These are phyloP conservation scores for Whalleya microplaca DNA, from an alignment of 2,329 filamentous ascomycete genomes.

Conservation along the genomic window DNA sequence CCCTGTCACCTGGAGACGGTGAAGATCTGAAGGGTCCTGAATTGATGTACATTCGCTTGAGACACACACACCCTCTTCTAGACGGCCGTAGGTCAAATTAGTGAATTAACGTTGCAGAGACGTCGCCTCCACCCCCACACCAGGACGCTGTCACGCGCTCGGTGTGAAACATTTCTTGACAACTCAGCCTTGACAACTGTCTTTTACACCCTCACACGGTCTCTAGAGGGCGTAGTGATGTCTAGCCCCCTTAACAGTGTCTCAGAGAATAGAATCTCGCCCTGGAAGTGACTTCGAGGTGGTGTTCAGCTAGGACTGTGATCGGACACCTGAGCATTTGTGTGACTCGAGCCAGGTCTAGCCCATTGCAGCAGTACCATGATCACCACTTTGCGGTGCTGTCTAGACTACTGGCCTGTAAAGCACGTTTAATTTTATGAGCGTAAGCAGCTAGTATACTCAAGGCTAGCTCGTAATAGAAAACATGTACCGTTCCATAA, in stretches of 20 bases:
- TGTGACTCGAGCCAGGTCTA: slow-evolving; percentile 8
- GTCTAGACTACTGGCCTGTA: neutral
- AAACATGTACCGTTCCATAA: neutral
- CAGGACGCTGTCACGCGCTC: slow-evolving; percentile 27
- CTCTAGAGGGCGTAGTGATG: slow-evolving; percentile 12
- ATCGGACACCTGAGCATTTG: slow-evolving; percentile 17
- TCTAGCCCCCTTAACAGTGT: slow-evolving; percentile 21
- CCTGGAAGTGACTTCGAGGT: slow-evolving; percentile 5
- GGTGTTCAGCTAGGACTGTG: neutral
- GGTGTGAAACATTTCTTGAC: slow-evolving; percentile 29
- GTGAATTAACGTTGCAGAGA: slow-evolving; percentile 24
- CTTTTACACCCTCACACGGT: slow-evolving; percentile 24
- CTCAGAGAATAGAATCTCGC: slow-evolving; percentile 22
- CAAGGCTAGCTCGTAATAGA: neutral
- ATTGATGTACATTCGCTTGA: slow-evolving; percentile 15
- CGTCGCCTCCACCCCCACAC: slow-evolving; percentile 14
- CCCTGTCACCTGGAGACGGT: neutral
- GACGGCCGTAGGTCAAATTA: neutral
- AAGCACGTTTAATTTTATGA: neutral
- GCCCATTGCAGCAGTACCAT: neutral
- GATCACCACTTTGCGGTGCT: neutral
- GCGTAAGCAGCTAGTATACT: neutral
- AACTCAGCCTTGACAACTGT: slow-evolving; percentile 32
- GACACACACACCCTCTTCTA: slow-evolving; percentile 22
- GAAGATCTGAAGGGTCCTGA: neutral